Evolutionary conservation across 228 moss, liverwort and hornwort species (phyloP), one percentile per base, ranked within the genome.

Genomic region (Sphagnum magellanicum): DNA sequence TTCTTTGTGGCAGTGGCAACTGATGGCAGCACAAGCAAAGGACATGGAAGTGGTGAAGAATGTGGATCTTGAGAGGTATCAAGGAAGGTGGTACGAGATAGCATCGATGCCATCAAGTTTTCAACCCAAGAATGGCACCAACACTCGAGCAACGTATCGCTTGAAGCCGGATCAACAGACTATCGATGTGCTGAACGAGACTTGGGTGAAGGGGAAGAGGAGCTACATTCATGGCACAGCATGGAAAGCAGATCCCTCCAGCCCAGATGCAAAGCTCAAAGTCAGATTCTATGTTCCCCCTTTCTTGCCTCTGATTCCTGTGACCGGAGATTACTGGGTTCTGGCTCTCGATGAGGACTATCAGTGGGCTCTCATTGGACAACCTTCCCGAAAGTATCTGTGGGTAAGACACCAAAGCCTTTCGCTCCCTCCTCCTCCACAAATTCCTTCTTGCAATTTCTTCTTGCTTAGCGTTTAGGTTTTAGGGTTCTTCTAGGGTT

Each of bases 281-380:
- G 88, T 88, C 7, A 73, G 76, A 53, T 88, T 88, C 63, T 82
- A 76, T 79, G 83, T 88, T 67, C 93, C 93, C 5, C 93, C 93
- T 1, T 82, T 89, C 76, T 69, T 94, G 52, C 93, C 93, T 10
- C 0, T 91, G 4, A 46, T 91, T 48, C 93, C 93, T 1, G 84
- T 94, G 16, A 91, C 91, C 16, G 93, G 91, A 8, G 91, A 94
- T 59, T 94, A 94, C 62, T 94, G 89, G 87, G 91, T 94, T 51
- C 71, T 94, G 83, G 87, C 77, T 32, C 75, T 93, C 51, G 93
- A 91, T 6, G 70, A 78, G 10, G 77, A 87, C 53, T 94, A 94
- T 65, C 79, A 83, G 53, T 89, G 88, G 79, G 91, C 91, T 14
- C 78, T 94, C 1, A 84, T 94, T 2, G 93, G 93, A 51, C 89